Base-by-base conservation (phyloP, 108 stramenopile species). In the Discostella stelligeroides region DNA sequence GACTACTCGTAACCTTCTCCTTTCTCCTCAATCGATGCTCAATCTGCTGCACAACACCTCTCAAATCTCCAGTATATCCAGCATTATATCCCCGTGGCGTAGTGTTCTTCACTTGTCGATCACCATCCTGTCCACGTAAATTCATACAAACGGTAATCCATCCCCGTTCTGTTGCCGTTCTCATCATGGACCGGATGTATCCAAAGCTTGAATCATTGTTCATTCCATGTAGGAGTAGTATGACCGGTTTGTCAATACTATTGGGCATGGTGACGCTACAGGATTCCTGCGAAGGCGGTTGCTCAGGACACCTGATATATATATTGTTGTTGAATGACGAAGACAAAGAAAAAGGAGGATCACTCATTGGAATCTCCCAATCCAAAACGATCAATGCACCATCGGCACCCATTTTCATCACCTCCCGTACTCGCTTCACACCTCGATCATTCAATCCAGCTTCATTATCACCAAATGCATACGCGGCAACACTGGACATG, bases 181-280 rank as follows among this genome's bases (percentile, higher is more conserved):
- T 83, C 79, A 87, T 85, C 67, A 91, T 70, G 46, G 86, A 88
- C 60, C 79, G 76, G 29, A 95, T 88, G 75, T 95, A 95, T 51
- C 91, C 94, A 70, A 95, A 95, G 62, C 80, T 82, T 0, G 94
- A 81, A 78, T 95, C 86, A 53, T 95, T 95, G 71, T 95, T 95
- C 70, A 95, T 89, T 8, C 94, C 94, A 57, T 92, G 90, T 15
- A 90, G 46, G 34, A 93, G 78, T 21, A 95, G 74, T 9, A 94
- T 76, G 55, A 94, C 74, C 3, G 90, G 88, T 56, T 82, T 73
- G 46, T 64, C 64, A 30, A 88, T 88, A 30, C 39, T 40, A 29
- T 72, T 72, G 11, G 84, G 76, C 20, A 21, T 58, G 1, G 57
- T 48, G 27, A 59, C 30, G 58, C 57, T 55, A 57, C 79, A 79